These are phyloP conservation scores for Lactarius vividus DNA, from an alignment of 768 basidiomycete species.

Conservation along the genomic window DNA sequence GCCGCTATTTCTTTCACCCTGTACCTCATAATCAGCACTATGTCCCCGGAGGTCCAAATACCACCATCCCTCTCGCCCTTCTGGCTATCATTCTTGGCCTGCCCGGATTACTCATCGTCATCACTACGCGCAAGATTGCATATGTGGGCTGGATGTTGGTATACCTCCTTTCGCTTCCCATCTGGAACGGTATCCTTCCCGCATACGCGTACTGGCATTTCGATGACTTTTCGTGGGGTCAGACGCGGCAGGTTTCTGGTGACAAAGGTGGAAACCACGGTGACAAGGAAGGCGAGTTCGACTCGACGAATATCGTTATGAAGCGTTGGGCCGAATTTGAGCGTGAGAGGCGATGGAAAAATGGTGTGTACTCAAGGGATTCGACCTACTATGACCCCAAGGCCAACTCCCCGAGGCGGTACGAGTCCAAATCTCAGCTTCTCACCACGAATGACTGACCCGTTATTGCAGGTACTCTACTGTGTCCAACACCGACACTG, in stretches of 20 bases:
- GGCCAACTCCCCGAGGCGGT: constrained; percentile 53
- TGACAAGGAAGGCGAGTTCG: constrained; percentile 97
- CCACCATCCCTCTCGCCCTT: constrained; percentile 87
- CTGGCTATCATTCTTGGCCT: constrained; percentile 94
- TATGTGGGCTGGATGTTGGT: constrained; percentile 98
- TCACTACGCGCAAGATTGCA: constrained; percentile 90
- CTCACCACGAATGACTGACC: constrained; percentile 18
- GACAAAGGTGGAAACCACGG: constrained; percentile 61
- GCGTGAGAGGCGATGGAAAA: constrained; percentile 91
- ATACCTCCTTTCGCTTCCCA: constrained; percentile 87
- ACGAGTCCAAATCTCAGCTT: constrained; percentile 37
- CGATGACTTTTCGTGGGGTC: constrained; percentile 98
- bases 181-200: constrained; percentile 97
- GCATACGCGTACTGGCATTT: constrained; percentile 99
- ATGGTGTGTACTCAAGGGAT: constrained; percentile 78
- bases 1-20: constrained; percentile 97
- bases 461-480: constrained; percentile 65
- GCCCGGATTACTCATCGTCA: constrained; percentile 91
- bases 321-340: constrained; percentile 99
- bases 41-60: constrained; percentile 77
- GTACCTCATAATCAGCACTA: constrained; percentile 86
- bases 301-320: constrained; percentile 96
- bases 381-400: constrained; percentile 60
- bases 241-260: constrained; percentile 74
- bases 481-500: constrained; percentile 75